Conservation (phyloP, 2,329 filamentous ascomycete species). For the Fusarium sp. region DNA sequence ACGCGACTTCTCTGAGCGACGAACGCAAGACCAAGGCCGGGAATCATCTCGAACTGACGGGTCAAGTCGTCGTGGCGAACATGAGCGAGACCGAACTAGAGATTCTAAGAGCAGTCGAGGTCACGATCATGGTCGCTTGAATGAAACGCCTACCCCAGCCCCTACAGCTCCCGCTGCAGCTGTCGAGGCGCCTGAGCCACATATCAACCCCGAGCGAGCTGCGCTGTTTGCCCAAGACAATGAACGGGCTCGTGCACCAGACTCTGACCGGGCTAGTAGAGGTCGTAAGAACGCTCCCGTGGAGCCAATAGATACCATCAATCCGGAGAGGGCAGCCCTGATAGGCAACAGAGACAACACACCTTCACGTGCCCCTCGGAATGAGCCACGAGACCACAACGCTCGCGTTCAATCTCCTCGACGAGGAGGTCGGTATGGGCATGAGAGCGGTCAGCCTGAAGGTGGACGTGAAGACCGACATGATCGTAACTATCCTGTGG, state of each 20-base stretch:
- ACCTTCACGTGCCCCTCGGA: slow-evolving; percentile 52
- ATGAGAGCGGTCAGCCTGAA: slow-evolving; percentile 47
- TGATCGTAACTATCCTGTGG: slow-evolving; percentile 51
- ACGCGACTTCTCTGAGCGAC: slow-evolving; percentile 57
- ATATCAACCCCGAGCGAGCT: slow-evolving; percentile 65
- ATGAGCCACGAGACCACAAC: slow-evolving; percentile 56
- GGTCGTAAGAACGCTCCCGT: slow-evolving; percentile 42
- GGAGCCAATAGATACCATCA: slow-evolving; percentile 52
- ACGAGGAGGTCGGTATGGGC: slow-evolving; percentile 46
- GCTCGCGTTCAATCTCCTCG: slow-evolving; percentile 60
- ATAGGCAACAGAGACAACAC: slow-evolving; percentile 52
- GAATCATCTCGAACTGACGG: slow-evolving; percentile 42
- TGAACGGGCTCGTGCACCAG: slow-evolving; percentile 41
- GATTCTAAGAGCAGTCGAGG: slow-evolving; percentile 42
- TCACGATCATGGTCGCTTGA: slow-evolving; percentile 43
- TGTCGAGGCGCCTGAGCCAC: slow-evolving; percentile 52
- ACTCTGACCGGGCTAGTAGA: slow-evolving; percentile 44
- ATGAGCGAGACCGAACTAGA: slow-evolving; percentile 54
- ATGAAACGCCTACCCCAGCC: slow-evolving; percentile 41
- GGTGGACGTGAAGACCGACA: slow-evolving; percentile 57
- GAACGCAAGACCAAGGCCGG: slow-evolving; percentile 48
- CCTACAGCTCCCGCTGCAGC: slow-evolving; percentile 40
- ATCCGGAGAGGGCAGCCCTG: slow-evolving; percentile 58
- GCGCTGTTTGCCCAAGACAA: slow-evolving; percentile 55
- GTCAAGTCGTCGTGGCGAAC: slow-evolving; percentile 51